Evolutionary conservation across 1,284 basidiomycete genomes (phyloP), one percentile per base, ranked within the genome.

Genomic region (Inonotus hispidus): DNA sequence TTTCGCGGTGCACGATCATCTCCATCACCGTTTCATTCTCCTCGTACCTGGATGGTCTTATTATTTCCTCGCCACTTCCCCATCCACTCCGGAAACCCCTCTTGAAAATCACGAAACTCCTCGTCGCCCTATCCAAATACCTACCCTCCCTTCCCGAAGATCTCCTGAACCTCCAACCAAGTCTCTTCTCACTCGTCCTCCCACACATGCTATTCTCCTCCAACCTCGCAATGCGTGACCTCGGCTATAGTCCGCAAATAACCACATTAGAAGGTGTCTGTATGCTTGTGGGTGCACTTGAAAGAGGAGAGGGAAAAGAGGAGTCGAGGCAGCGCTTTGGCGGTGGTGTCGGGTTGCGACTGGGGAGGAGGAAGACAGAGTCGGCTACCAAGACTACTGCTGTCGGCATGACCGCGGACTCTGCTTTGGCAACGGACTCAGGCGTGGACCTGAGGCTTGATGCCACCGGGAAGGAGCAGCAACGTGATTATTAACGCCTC

Each of bases 151-250:
- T 88, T 27, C 69, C 69, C 19, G 79, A 81, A 39, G 84, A 85
- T 61, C 66, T 87, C 11, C 67, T 87, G 46, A 85, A 83, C 68
- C 74, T 91, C 25, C 89, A 90, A 67, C 87, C 88, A 1, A 76
- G 87, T 1, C 73, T 88, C 41, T 89, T 85, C 69, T 75, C 77
- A 10, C 75, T 91, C n/a, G 80, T 79, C 4, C 74, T 75, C 53
- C 75, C 86, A 7, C 88, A 90, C 66, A 72, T 89, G 53, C 76
- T 88, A 47, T 87, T 88, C 66, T 85, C 89, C 64, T 87, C 89
- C 68, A 82, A 84, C 13, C 79, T 83, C 32, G 88, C 88, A 16
- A 78, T 85, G 0, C 68, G 87, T 3, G 88, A 88, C 2, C 74
- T 90, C 4, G 87, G 87, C 29, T 90, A 88, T 67, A 68, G 70